Evolutionary conservation across 2,329 filamentous ascomycete genomes (phyloP).

Genomic region (Remersonia thermophila): DNA sequence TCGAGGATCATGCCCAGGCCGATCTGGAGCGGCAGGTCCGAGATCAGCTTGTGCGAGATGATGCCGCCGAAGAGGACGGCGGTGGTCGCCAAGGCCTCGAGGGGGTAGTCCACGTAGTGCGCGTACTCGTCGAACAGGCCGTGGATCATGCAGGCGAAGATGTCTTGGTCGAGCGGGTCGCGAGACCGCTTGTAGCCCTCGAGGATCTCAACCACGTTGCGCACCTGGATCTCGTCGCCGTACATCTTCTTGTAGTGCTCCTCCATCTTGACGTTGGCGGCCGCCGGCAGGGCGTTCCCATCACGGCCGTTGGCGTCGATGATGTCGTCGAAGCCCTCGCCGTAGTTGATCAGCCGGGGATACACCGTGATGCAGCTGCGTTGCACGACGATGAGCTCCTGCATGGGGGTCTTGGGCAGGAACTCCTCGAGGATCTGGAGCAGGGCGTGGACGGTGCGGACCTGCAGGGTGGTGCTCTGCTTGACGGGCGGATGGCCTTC

Average conservation of each 20-base stretch:
- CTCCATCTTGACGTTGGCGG: conserved; percentile 85
- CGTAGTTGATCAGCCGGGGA: conserved; percentile 90
- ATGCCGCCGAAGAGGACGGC: conserved; percentile 94
- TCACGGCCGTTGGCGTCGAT: conserved; percentile 74
- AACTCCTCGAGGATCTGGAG: conserved; percentile 68
- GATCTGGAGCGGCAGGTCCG: conserved; percentile 79
- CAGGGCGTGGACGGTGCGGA: conserved; percentile 74
- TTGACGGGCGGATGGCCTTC: conserved; percentile 43
- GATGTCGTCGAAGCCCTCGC: conserved; percentile 80
- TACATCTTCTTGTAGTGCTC: conserved; percentile 99
- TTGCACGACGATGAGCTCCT: conserved; percentile 70
- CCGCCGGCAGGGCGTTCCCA: conserved; percentile 66
- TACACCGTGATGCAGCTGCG: conserved; percentile 84
- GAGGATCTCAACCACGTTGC: conserved; percentile 73
- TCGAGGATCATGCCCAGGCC: conserved; percentile 98
- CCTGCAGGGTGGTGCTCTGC: conserved; percentile 62
- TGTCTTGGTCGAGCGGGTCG: conserved; percentile 75
- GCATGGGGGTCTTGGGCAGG: conserved; percentile 42
- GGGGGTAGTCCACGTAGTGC: conserved; percentile 87
- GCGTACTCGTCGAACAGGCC: conserved; percentile 95
- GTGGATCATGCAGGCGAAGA: conserved; percentile 98
- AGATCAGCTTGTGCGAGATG: conserved; percentile 85
- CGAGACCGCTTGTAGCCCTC: conserved; percentile 79
- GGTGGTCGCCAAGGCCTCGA: conserved; percentile 91
- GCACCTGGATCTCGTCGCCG: conserved; percentile 74